phyloP scores from a whole-genome alignment of 805 yeast species.

The Metschnikowia continentalis region DNA sequence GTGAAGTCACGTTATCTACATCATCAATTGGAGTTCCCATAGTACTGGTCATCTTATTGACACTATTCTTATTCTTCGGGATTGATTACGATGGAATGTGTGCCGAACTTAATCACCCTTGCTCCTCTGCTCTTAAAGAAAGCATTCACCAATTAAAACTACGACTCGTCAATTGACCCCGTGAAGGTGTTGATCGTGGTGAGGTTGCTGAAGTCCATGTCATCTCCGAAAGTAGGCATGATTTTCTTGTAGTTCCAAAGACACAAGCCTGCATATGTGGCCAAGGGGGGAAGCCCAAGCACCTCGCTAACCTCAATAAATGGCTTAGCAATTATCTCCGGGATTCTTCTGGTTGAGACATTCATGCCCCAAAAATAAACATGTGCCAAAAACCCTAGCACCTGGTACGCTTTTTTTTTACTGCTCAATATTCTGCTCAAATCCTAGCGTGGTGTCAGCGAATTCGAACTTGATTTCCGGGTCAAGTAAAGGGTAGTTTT shows the following conservation, averaged over 20 bases:
- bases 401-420: constrained; percentile 76
- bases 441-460: constrained; percentile 42
- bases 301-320: constrained; percentile 52
- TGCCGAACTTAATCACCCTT: constrained; percentile 58
- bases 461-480: constrained; percentile 39
- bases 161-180: constrained; percentile 84
- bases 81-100: too few relatives aligned
- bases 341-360: constrained; percentile 57
- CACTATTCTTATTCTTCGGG: too few relatives aligned
- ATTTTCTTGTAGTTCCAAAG: constrained; percentile 82
- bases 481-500: constrained; percentile 38
- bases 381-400: constrained; percentile 76
- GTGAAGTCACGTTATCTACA: too few relatives aligned
- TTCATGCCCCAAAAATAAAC: constrained; percentile 87
- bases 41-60: too few relatives aligned
- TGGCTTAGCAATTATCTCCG: constrained; percentile 67
- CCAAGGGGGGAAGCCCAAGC: constrained; percentile 78
- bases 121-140: constrained; percentile 84
- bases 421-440: constrained; percentile 50
- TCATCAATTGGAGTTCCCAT: too few relatives aligned
- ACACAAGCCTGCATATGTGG: constrained; percentile 82
- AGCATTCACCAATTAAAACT: constrained; percentile 89
- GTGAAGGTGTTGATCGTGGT: constrained; percentile 83
- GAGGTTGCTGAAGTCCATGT: constrained; percentile 59
- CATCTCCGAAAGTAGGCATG: constrained; percentile 34